Conservation (phyloP, 2,329 filamentous ascomycete genomes). For the Botrytis tulipae region DNA sequence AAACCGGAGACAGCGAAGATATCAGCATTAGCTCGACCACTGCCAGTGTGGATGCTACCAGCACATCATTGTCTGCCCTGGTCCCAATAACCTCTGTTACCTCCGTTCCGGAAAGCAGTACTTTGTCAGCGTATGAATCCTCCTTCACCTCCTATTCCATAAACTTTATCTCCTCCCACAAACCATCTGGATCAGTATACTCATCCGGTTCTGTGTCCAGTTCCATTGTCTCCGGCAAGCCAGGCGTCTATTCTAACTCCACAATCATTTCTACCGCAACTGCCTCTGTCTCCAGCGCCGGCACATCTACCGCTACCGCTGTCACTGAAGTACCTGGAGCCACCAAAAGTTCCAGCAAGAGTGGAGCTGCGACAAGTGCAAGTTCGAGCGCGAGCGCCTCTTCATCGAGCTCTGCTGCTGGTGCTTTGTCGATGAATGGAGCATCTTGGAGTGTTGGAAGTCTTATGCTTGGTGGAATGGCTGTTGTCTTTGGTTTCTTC, state of each 20-base stretch:
- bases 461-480: conserved; percentile 18
- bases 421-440: conserved; percentile 3
- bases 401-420: neutral
- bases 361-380: neutral
- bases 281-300: neutral
- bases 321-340: conserved; percentile 4
- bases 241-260: conserved; percentile 15
- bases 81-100: neutral
- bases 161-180: neutral
- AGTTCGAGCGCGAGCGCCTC: neutral
- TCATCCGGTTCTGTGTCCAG: neutral
- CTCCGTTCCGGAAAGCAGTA: neutral
- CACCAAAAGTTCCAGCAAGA: neutral
- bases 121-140: neutral
- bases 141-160: conserved; percentile 3
- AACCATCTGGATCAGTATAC: neutral
- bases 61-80: neutral
- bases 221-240: conserved; percentile 6
- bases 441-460: conserved; percentile 5
- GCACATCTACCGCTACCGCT: conserved; percentile 12
- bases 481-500: conserved; percentile 18
- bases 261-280: conserved; percentile 10
- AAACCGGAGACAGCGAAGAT: neutral
- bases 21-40: neutral
- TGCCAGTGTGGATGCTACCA: neutral